phyloP scores from a whole-genome alignment of 1,139 yeast genomes.

The Candida sanyaensis region DNA sequence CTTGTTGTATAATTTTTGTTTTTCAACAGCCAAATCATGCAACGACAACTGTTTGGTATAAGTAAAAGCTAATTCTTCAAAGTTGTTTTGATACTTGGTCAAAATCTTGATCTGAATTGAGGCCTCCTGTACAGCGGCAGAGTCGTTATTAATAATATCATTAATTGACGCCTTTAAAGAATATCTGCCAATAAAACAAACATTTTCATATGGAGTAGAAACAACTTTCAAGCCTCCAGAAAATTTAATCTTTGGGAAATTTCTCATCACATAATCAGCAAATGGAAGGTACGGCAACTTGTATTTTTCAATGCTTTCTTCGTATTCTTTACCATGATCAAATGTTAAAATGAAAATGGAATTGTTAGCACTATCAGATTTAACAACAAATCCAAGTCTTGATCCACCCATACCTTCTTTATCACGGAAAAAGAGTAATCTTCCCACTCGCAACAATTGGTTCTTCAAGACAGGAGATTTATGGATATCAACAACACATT shows the following conservation, averaged over 20 bases:
- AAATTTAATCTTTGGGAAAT: slow-evolving; percentile 33
- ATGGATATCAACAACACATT: slow-evolving; percentile 50
- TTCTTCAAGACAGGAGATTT: slow-evolving; percentile 48
- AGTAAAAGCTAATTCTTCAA: slow-evolving; percentile 48
- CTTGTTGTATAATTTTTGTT: slow-evolving; percentile 37
- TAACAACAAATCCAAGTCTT: slow-evolving; percentile 57
- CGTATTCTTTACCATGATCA: slow-evolving; percentile 44
- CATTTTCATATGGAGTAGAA: slow-evolving; percentile 45
- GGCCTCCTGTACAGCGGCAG: slow-evolving; percentile 43
- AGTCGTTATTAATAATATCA: slow-evolving; percentile 46
- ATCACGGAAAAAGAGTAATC: slow-evolving; percentile 62
- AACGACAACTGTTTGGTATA: slow-evolving; percentile 50
- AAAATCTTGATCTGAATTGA: slow-evolving; percentile 40
- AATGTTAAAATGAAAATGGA: slow-evolving; percentile 43
- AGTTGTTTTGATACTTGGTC: slow-evolving; percentile 42
- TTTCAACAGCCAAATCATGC: slow-evolving; percentile 52
- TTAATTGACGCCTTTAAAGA: slow-evolving; percentile 42
- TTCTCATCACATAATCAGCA: slow-evolving; percentile 24
- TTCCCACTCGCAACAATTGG: slow-evolving; percentile 51
- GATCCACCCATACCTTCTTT: slow-evolving; percentile 27
- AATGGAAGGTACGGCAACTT: slow-evolving; percentile 58
- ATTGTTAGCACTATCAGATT: slow-evolving; percentile 31
- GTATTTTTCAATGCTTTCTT: slow-evolving; percentile 23
- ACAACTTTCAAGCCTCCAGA: slow-evolving; percentile 37
- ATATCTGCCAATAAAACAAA: slow-evolving; percentile 55